Percentiles rank a stretch among this genome's conserved stretches.
These are phyloP conservation scores for Moesziomyces globuligerus DNA, from an alignment of 1,284 basidiomycete genomes.

Conservation along the genomic window DNA sequence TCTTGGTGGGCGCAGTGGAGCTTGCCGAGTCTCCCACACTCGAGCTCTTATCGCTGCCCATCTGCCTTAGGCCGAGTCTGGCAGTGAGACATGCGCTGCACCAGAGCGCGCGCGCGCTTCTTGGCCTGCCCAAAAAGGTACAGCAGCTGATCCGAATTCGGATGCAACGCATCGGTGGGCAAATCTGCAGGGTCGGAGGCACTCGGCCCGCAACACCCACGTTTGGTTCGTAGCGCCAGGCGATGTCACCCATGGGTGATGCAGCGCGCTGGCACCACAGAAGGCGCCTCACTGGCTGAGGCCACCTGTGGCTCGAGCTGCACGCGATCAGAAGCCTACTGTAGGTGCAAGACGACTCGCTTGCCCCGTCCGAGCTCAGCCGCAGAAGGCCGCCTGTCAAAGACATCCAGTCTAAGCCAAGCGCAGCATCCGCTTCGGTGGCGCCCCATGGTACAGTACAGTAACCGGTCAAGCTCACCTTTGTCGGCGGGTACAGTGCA, in stretches of 20 bases:
- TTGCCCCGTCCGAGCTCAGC: neutral
- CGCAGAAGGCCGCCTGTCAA: neutral
- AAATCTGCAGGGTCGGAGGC: neutral
- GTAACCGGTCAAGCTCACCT: no score
- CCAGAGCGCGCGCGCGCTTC: no score
- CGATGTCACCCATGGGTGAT: no score
- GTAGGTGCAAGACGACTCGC: slow-evolving; percentile 15
- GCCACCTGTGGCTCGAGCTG: neutral
- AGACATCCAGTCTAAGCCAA: neutral
- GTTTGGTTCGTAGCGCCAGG: neutral
- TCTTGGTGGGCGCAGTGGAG: no score
- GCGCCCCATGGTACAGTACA: neutral
- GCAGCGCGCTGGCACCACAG: neutral
- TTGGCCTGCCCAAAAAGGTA: no score
- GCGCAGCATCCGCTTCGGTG: neutral
- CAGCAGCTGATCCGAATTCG: neutral
- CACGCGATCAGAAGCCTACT: neutral
- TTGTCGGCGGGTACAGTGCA: no score
- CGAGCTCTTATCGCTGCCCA: neutral
- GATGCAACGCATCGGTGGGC: neutral
- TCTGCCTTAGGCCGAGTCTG: no score
- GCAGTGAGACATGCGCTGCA: no score
- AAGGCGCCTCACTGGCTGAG: neutral
- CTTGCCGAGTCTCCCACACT: neutral
- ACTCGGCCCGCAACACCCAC: neutral